A percentile compares a stretch with the other conserved stretches of the same genome.
phyloP scores from a whole-genome alignment of 2,329 filamentous ascomycete species.

The Claviceps spartinae region DNA sequence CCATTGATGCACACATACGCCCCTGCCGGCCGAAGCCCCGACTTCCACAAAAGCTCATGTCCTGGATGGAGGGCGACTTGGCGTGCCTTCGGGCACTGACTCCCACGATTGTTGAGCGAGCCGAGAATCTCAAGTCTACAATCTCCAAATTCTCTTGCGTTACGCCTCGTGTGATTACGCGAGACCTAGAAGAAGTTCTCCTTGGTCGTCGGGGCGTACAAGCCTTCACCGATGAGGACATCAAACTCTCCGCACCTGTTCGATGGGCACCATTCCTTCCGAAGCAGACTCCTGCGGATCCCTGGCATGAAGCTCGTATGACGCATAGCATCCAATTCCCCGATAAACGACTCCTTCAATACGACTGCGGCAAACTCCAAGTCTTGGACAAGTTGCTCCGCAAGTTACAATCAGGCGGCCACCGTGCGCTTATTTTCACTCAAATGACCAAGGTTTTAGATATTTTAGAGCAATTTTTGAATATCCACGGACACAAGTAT shows the following conservation, averaged over 20 bases:
- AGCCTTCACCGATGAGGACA: constrained; percentile 41
- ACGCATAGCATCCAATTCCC: constrained; percentile 91
- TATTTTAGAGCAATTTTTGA: constrained; percentile 93
- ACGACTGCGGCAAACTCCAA: constrained; percentile 94
- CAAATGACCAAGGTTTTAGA: constrained; percentile 99
- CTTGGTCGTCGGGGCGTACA: constrained; percentile 48
- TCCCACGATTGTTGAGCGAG: constrained; percentile 60
- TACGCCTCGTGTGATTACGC: constrained; percentile 75
- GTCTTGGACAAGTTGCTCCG: constrained; percentile 75
- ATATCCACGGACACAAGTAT: constrained; percentile 95
- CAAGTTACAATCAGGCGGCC: constrained; percentile 74
- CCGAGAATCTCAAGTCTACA: constrained; percentile 55
- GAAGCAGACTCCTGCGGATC: constrained; percentile 49
- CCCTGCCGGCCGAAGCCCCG: constrained; percentile 47
- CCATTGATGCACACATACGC: constrained; percentile 45
- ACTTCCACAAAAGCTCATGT: constrained; percentile 48
- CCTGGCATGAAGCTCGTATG: constrained; percentile 89
- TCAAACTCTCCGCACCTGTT: constrained; percentile 42
- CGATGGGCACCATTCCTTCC: constrained; percentile 44
- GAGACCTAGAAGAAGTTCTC: constrained; percentile 56
- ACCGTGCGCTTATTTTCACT: constrained; percentile 93
- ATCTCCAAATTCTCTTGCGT: constrained; percentile 86
- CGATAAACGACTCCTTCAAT: constrained; percentile 89
- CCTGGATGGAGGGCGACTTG: constrained; percentile 65
- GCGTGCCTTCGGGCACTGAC: constrained; percentile 51